Conservation (phyloP, 345 rosid genomes). For the Schrenkiella parvula region DNA sequence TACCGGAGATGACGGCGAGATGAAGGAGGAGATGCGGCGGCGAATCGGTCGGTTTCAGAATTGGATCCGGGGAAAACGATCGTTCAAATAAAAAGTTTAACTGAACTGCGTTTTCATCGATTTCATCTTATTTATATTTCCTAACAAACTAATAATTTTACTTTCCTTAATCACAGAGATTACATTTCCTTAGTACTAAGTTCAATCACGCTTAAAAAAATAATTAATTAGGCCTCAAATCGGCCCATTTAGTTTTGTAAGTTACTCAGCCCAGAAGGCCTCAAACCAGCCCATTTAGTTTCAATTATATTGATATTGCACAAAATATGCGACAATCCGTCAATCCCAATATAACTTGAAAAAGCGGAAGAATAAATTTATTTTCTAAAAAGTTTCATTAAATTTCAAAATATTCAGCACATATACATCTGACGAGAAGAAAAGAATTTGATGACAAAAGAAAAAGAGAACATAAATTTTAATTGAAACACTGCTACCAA, state of each 20-base stretch:
- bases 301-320: not conserved
- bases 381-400: not conserved
- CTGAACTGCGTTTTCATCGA: not conserved
- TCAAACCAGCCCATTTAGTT: too few species aligned
- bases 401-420: not conserved
- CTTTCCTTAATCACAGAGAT: not conserved
- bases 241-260: not conserved
- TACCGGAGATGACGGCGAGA: constrained; percentile 1
- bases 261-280: not conserved
- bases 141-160: not conserved
- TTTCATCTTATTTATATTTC: not conserved
- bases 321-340: not conserved
- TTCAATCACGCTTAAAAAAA: not conserved
- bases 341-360: not conserved
- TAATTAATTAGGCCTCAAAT: not conserved
- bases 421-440: not conserved
- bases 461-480: not conserved
- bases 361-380: not conserved
- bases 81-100: constrained; percentile 3
- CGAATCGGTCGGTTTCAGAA: not conserved
- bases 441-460: not conserved
- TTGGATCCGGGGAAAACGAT: constrained; percentile 18
- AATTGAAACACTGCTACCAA: not conserved
- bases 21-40: not conserved
- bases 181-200: not conserved